A percentile compares a stretch with the other conserved stretches of the same genome.
These are phyloP conservation scores for Rhizopogon vinicolor DNA, from an alignment of 768 basidiomycete species.

Conservation along the genomic window DNA sequence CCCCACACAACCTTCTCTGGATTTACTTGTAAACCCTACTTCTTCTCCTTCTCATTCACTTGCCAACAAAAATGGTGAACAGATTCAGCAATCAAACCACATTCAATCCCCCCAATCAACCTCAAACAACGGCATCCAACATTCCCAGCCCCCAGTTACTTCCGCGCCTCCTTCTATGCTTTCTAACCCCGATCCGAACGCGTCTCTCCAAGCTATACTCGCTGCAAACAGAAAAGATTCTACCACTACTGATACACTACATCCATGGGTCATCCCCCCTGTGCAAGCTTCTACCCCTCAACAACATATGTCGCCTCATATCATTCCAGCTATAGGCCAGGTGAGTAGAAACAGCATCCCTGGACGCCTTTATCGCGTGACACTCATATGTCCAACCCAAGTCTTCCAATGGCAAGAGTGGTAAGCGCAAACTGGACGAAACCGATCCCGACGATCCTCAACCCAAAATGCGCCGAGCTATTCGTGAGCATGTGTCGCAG, in stretches of 20 bases:
- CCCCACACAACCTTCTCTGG: slow-evolving; percentile 35
- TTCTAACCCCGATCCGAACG: slow-evolving; percentile 33
- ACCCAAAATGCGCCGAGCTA: slow-evolving; percentile 78
- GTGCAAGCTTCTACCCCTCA: slow-evolving; percentile 17
- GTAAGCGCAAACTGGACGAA: slow-evolving; percentile 74
- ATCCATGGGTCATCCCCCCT: slow-evolving; percentile 33
- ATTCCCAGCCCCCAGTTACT: slow-evolving; percentile 25
- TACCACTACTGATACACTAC: slow-evolving; percentile 22
- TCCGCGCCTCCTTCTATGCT: slow-evolving; percentile 27
- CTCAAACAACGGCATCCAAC: slow-evolving; percentile 17
- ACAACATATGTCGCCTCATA: slow-evolving; percentile 26
- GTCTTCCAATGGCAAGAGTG: slow-evolving; percentile 36
- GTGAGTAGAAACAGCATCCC: slow-evolving; percentile 22
- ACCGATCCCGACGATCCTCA: slow-evolving; percentile 59
- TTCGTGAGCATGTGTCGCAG: slow-evolving; percentile 76
- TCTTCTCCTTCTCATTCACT: slow-evolving; percentile 22
- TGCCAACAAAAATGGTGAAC: slow-evolving; percentile 28
- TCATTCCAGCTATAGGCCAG: slow-evolving; percentile 31
- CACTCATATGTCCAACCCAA: slow-evolving; percentile 7
- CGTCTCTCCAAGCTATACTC: slow-evolving; percentile 37
- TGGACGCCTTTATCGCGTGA: slow-evolving; percentile 18
- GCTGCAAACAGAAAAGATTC: slow-evolving; percentile 29
- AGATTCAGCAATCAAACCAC: slow-evolving; percentile 24
- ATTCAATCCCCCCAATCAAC: slow-evolving; percentile 14
- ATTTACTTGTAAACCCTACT: slow-evolving; percentile 29